Evolutionary conservation across 441 rosid genomes (phyloP), one percentile per base, ranked within the genome.

Genomic region (Hura crepitans): DNA sequence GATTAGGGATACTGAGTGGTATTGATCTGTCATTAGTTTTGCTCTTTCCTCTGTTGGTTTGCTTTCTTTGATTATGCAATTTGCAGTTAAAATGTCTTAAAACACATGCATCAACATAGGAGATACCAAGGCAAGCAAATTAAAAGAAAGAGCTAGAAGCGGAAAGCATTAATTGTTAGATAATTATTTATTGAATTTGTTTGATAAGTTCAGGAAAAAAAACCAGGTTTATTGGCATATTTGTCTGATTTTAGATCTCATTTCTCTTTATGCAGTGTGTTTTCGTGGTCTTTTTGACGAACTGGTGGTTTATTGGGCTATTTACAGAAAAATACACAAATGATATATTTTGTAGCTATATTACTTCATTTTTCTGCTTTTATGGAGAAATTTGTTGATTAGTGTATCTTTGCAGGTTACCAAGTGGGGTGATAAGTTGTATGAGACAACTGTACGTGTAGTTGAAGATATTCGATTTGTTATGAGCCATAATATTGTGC

Each of bases 401-500:
- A 45, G 50, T 73, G 23, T 82, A 65, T 65, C 69, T 79, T 74
- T 82, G 81, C 84, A 96, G 99, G 82, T 79, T 68, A 42, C 85
- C 33, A 91, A 85, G 84, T 87, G 89, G 97, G 93, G 82, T 64
- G 82, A 42, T 42, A 42, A 76, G 72, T 71, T 96, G 83, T 77
- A 60, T 69, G 87, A 87, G 3, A 87, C 82, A 55, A 86, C 88
- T 62, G 73, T 80, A 9, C 97, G 97, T 60, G 93, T 96, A 31
- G 79, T 86, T 75, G 91, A 85, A 73, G 97, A 96, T 86, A 82
- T 93, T 77, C 88, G 84, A 72, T 89, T 93, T 84, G 97, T 86
- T 66, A 79, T 83, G 89, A 91, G 97, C 84, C 97, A 93, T 79
- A 82, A 72, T 69, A 80, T 69, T 28, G 92, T 96, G 65, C 84